Evolutionary conservation across 2,329 filamentous ascomycete species (phyloP), one percentile per base, ranked within the genome.

Genomic region (Colletotrichum tanaceti): DNA sequence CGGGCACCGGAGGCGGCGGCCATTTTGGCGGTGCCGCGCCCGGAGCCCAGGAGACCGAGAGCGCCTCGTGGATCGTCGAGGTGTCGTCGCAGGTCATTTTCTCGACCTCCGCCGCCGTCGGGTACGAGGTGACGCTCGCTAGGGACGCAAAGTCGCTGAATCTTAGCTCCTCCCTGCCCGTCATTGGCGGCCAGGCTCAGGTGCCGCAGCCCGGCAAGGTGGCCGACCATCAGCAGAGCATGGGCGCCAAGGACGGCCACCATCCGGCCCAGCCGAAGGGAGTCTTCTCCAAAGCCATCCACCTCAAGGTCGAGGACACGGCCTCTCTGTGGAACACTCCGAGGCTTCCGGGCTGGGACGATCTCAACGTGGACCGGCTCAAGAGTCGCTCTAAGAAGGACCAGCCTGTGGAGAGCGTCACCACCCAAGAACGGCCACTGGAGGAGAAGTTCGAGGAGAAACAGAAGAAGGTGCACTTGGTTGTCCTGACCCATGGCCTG

Each of bases 21-120:
- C 77, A 81, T 60, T 86, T 87, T 70, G 83, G 82, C 16, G 79
- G 81, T 57, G 78, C 78, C 9, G 75, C 79, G 1, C 54, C 54
- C 4, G 57, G 16, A 4, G 78, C 80, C 54, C 83, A 85, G 28
- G 83, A 85, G 59, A 79, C 77, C 35, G 84, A 87, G 69, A 90
- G 86, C 70, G 89, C 91, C 62, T 91, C 90, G 24, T 99, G 96
- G 96, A 85, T 98, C 62, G 88, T 99, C 53, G 96, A 99, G 80
- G 88, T 99, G 52, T 84, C 93, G 44, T 97, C 93, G 18, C 96
- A 99, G 79, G 92, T 98, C 71, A 89, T 99, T 55, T 99, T 99
- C 78, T 98, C 96, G 2, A 90, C 88, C 35, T 94, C 92, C 39
- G 96, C 94, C 1, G 90, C 91, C 14, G 95, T 98, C 3, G 89